Base-by-base conservation (phyloP, 116 monocot species). In the Trichopus zeylanicus region DNA sequence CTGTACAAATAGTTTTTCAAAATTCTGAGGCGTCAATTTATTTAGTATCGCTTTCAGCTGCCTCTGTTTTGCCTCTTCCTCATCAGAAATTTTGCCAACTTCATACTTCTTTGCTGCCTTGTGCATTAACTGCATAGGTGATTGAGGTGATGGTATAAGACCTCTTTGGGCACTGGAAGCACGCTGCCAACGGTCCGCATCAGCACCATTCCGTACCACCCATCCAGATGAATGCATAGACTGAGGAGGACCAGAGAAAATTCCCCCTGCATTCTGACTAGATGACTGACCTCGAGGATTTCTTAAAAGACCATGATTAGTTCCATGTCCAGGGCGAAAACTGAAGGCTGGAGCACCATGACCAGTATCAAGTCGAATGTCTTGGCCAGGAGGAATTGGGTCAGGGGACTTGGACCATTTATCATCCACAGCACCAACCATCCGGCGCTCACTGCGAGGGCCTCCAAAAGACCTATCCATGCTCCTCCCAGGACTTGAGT, bases 181-280 rank as follows among this genome's bases (percentile, higher is more conserved):
- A 48, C 79, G 86, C 42, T 73, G 73, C 95, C 95, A 95, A 48
- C 89, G 89, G 69, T 95, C 95, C 30, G 74, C 70, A 69, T 86
- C 95, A 72, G 69, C 57, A 62, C 61, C 65, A 51, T 59, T 64
- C 10, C 86, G 75, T 51, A 64, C 0, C 33, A 68, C 51, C 28
- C 78, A 81, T 31, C 81, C 78, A 20, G 73, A 80, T 8, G 70
- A 46, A 60, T 58, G 21, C 33, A 70, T 5, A 19, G 74, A 48
- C 13, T 79, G 88, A 67, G 75, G 46, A 15, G 80, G 89, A 5
- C 74, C 79, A 59, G 78, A 76, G 1, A 89, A 78, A 73, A 84
- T 74, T 26, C 85, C 80, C 34, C 81, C 81, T 62, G 20, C 35
- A 62, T 65, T 80, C 11, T 84, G 78, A 81, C 49, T 73, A 8